A percentile compares a stretch with the other conserved stretches of the same genome.
phyloP scores from a whole-genome alignment of 371 early-diverging fungal genomes.

The Chytridium lagenaria region DNA sequence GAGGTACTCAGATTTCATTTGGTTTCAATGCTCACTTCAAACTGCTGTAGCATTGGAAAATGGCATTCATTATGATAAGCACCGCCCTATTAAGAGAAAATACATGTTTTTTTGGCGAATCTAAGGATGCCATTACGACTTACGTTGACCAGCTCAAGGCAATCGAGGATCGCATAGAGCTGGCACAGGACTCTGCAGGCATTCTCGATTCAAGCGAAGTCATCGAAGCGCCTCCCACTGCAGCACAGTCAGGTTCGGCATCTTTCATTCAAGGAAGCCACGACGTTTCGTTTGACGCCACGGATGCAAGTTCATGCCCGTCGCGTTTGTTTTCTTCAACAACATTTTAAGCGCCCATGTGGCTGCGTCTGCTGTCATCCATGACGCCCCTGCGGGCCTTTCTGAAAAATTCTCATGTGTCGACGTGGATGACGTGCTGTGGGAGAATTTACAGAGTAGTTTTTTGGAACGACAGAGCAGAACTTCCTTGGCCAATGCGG shows the following conservation, averaged over 20 bases:
- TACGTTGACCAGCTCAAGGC: conserved; percentile 20
- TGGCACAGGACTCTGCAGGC: neutral
- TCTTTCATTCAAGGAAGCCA: conserved; percentile 8
- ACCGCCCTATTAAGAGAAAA: conserved; percentile 24
- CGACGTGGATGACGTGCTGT: conserved; percentile 79
- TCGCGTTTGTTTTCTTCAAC: conserved; percentile 84
- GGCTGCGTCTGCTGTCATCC: conserved; percentile 76
- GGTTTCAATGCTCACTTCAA: neutral
- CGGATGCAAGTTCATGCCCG: conserved; percentile 7
- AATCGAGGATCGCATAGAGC: conserved; percentile 11
- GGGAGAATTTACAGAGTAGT: conserved; percentile 76
- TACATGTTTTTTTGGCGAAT: conserved; percentile 20
- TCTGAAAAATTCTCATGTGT: conserved; percentile 69
- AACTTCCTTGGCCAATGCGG: conserved; percentile 53
- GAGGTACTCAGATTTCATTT: neutral
- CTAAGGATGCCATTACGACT: conserved; percentile 29
- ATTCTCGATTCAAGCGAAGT: conserved; percentile 5
- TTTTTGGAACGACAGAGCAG: conserved; percentile 65
- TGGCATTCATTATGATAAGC: neutral
- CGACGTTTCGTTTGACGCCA: neutral
- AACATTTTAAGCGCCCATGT: conserved; percentile 81
- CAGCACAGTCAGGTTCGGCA: neutral
- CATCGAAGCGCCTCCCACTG: neutral
- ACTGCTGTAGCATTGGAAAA: neutral
- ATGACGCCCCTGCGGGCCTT: conserved; percentile 73